Evolutionary conservation across 352 stramenopile genomes (phyloP).

Genomic region (Peronosclerospora sorghi): DNA sequence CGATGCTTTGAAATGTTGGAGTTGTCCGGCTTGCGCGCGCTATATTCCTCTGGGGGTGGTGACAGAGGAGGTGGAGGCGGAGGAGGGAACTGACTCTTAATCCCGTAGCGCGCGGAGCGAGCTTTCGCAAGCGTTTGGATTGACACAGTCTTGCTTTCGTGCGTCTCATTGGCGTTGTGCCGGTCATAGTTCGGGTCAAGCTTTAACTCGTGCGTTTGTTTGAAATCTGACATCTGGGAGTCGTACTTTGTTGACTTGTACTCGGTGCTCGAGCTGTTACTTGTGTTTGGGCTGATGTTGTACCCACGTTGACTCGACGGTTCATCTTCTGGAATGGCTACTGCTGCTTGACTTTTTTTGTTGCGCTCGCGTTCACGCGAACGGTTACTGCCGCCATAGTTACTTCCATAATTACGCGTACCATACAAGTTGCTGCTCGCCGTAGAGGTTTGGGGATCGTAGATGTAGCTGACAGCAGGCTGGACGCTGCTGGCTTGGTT

Average conservation of each 20-base stretch:
- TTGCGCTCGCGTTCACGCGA: conserved; percentile 24
- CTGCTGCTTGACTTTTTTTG: conserved; percentile 30
- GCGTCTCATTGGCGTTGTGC: conserved; percentile 8
- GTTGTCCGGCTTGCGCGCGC: conserved; percentile 16
- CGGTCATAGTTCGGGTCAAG: conserved; percentile 6
- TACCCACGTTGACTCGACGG: conserved; percentile 7
- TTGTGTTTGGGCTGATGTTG: conserved; percentile 9
- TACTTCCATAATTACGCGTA: conserved; percentile 18
- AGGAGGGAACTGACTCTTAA: conserved; percentile 19
- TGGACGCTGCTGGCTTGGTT: conserved; percentile 17
- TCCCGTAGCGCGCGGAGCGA: conserved; percentile 16
- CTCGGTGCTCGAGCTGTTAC: conserved; percentile 1
- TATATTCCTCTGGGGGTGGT: conserved; percentile 12
- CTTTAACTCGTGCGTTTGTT: conserved; percentile 9
- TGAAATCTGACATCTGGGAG: conserved; percentile 2
- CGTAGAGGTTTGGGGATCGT: conserved; percentile 16
- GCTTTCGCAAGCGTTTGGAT: conserved; percentile 27
- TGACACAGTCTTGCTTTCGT: conserved; percentile 24
- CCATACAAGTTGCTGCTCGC: conserved; percentile 26
- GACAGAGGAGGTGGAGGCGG: conserved; percentile 17
- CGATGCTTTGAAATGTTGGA: conserved; percentile 2
- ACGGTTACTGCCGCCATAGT: no score
- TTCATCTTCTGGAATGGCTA: conserved; percentile 22
- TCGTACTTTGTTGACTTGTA: conserved; percentile 3
- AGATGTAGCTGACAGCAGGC: conserved; percentile 12